Evolutionary conservation across 169 alveolate species (phyloP).

Genomic region (Babesia ovis): DNA sequence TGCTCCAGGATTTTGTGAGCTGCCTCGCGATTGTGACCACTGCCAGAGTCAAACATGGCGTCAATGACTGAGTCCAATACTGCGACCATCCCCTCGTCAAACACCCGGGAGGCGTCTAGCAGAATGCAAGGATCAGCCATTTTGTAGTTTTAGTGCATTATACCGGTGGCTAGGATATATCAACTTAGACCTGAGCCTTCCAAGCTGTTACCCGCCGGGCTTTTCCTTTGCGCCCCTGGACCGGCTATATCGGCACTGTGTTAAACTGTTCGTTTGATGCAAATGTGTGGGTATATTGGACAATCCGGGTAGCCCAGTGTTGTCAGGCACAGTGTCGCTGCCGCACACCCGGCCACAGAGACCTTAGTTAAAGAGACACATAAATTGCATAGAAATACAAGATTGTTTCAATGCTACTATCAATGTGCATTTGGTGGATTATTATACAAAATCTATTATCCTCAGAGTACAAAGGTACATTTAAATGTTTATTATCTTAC

Average conservation of each 20-base stretch:
- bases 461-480: too few species aligned
- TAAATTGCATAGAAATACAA: too few species aligned
- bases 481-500: too few species aligned
- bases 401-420: too few species aligned
- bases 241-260: not conserved
- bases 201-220: not conserved
- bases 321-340: slow-evolving; percentile 2
- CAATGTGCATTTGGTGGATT: too few species aligned
- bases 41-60: slow-evolving; percentile 84
- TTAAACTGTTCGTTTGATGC: too few species aligned
- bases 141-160: not conserved
- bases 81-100: slow-evolving; percentile 82
- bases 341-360: too few species aligned
- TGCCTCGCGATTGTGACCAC: slow-evolving; percentile 78
- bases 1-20: slow-evolving; percentile 87
- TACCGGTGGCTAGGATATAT: not conserved
- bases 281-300: not conserved
- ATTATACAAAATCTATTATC: too few species aligned
- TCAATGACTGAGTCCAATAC: slow-evolving; percentile 84
- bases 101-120: slow-evolving; percentile 83
- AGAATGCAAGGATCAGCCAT: slow-evolving; percentile 77
- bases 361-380: too few species aligned
- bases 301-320: not conserved
- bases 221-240: not conserved
- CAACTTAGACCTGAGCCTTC: slow-evolving; percentile 12